These are phyloP conservation scores for Bruguiera hainesii DNA, from an alignment of 441 rosid genomes.

Conservation along the genomic window DNA sequence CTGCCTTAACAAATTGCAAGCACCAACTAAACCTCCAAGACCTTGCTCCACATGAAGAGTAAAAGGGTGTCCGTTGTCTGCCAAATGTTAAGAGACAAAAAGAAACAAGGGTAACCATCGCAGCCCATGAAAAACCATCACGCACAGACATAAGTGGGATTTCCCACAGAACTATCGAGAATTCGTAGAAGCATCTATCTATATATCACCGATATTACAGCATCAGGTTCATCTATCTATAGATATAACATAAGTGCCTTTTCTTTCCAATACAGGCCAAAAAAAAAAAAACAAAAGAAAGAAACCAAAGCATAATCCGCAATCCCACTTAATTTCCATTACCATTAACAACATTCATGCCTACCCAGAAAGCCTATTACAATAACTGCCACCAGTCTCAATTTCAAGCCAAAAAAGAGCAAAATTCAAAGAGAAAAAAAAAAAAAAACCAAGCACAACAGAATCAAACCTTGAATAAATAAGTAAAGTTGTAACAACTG, in stretches of 20 bases:
- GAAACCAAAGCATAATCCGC: too few species aligned
- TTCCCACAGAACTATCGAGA: not conserved
- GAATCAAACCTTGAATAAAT: not conserved
- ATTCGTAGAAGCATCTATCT: not conserved
- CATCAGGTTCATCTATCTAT: not conserved
- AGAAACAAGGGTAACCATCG: not conserved
- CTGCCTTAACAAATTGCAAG: slow-evolving; percentile 33
- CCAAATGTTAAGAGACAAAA: slow-evolving; percentile 13
- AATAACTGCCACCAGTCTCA: too few species aligned
- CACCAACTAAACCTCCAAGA: slow-evolving; percentile 24
- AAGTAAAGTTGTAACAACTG: not conserved
- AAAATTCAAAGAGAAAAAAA: not conserved
- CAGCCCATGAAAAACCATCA: not conserved
- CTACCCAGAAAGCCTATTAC: too few species aligned
- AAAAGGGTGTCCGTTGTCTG: slow-evolving; percentile 39
- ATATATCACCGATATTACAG: not conserved
- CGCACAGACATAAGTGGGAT: too few species aligned
- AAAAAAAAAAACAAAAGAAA: too few species aligned
- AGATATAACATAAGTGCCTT: not conserved
- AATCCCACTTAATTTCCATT: too few species aligned
- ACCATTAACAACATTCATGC: too few species aligned
- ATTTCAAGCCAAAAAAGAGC: not conserved
- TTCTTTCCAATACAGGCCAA: too few species aligned
- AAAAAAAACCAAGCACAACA: not conserved
- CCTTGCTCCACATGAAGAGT: slow-evolving; percentile 38